Evolutionary conservation across 2,329 filamentous ascomycete species (phyloP).

Genomic region (Dendrostoma leiphaemia): DNA sequence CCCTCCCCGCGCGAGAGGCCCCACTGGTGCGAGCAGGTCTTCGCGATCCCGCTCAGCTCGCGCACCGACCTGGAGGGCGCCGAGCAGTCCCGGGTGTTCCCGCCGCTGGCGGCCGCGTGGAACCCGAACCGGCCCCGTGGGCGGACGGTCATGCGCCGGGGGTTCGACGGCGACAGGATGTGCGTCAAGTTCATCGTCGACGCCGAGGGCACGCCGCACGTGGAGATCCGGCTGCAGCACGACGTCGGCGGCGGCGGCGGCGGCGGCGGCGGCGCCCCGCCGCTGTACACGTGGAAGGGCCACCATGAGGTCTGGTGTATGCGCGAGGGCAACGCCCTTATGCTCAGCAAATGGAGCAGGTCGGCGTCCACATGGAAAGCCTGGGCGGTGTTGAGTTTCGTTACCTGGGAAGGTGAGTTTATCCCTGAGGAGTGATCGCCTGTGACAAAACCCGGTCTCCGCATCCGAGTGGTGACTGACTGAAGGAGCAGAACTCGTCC

Average conservation of each 20-base stretch:
- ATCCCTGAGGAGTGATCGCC: too few species aligned
- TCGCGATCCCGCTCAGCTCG: slow-evolving; percentile 51
- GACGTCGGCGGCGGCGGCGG: too few species aligned
- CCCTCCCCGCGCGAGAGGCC: slow-evolving; percentile 35
- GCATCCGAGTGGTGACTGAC: too few species aligned
- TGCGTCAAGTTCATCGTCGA: slow-evolving; percentile 53
- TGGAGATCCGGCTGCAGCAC: slow-evolving; percentile 47
- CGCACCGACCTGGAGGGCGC: slow-evolving; percentile 30
- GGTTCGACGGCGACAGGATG: slow-evolving; percentile 54
- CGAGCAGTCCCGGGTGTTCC: background rate
- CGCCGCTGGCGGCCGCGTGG: slow-evolving; percentile 43
- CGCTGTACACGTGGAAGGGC: slow-evolving; percentile 49
- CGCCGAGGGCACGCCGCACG: slow-evolving; percentile 41
- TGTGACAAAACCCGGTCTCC: too few species aligned
- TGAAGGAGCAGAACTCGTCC: slow-evolving; percentile 48
- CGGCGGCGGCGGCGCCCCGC: slow-evolving; percentile 34
- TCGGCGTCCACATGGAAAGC: slow-evolving; percentile 41
- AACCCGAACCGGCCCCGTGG: slow-evolving; percentile 43
- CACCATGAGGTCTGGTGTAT: slow-evolving; percentile 54
- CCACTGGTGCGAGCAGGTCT: slow-evolving; percentile 61
- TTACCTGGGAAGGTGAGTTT: slow-evolving; percentile 58
- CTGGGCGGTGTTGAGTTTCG: slow-evolving; percentile 56
- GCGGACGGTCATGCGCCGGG: slow-evolving; percentile 56
- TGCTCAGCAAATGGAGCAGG: slow-evolving; percentile 51
- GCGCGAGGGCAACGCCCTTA: slow-evolving; percentile 46